Conservation (phyloP, 257 asterid species). For the Anisodus acutangulus region DNA sequence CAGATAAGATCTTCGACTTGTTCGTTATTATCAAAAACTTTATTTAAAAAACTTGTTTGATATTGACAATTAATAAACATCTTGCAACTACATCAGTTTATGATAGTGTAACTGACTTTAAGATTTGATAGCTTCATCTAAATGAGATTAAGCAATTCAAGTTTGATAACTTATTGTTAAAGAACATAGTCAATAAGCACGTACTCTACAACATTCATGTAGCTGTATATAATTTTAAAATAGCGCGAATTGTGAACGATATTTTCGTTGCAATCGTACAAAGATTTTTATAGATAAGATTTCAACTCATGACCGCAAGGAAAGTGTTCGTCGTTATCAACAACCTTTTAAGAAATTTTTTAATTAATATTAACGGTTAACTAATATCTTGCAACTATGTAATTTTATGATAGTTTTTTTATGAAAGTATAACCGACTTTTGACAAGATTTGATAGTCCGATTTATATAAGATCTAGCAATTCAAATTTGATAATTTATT, state of each 20-base stretch:
- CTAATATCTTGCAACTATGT: not conserved
- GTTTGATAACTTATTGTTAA: not conserved
- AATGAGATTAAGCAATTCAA: not conserved
- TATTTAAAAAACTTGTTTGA: no score
- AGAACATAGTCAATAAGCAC: not conserved
- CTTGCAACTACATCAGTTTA: not conserved
- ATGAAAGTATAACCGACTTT: not conserved
- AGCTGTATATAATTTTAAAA: not conserved
- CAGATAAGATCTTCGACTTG: no score
- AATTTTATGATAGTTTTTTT: no score
- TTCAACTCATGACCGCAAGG: not conserved
- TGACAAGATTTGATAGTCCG: not conserved
- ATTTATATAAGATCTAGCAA: not conserved
- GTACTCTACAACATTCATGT: not conserved
- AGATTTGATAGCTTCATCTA: not conserved
- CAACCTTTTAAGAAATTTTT: no score
- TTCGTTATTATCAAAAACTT: no score
- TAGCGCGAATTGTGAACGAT: not conserved
- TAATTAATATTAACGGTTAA: not conserved
- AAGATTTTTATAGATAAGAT: no score
- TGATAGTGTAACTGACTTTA: not conserved
- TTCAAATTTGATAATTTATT: not conserved
- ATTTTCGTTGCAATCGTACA: not conserved
- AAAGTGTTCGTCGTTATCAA: not conserved
- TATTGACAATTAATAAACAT: no score